These are phyloP conservation scores for Thozetella sp. DNA, from an alignment of 495 filamentous ascomycete species.

Conservation along the genomic window DNA sequence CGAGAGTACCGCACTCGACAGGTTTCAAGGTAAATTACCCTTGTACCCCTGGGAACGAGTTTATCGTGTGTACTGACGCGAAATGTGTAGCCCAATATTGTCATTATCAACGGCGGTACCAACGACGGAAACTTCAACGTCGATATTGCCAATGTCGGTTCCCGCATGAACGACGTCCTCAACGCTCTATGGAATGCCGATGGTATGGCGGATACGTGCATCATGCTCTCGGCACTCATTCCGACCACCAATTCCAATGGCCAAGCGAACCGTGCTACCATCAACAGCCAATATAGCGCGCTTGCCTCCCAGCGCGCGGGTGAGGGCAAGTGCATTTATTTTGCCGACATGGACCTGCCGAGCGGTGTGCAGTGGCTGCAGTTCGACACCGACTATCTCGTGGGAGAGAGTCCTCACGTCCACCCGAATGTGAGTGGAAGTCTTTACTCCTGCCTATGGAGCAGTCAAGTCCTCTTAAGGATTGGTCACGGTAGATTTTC, in stretches of 20 bases:
- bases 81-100: too few species aligned
- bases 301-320: not conserved
- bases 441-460: too few species aligned
- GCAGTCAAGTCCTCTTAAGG: not conserved
- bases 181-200: too few species aligned
- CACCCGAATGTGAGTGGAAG: not conserved
- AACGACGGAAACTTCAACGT: too few species aligned
- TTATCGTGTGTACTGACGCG: too few species aligned
- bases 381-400: not conserved
- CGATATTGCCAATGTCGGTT: too few species aligned
- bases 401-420: not conserved
- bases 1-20: too few species aligned
- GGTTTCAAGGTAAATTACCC: too few species aligned
- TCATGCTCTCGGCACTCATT: not conserved
- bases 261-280: not conserved
- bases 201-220: too few species aligned
- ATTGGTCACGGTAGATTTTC: not conserved
- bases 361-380: not conserved
- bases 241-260: not conserved
- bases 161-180: too few species aligned
- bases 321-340: not conserved
- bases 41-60: too few species aligned
- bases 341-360: not conserved
- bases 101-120: too few species aligned
- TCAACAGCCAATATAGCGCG: not conserved